Percentiles rank a stretch among this genome's conserved stretches.
These are phyloP conservation scores for Gnomoniopsis sp. DNA, from an alignment of 2,329 filamentous ascomycete species.

Conservation along the genomic window DNA sequence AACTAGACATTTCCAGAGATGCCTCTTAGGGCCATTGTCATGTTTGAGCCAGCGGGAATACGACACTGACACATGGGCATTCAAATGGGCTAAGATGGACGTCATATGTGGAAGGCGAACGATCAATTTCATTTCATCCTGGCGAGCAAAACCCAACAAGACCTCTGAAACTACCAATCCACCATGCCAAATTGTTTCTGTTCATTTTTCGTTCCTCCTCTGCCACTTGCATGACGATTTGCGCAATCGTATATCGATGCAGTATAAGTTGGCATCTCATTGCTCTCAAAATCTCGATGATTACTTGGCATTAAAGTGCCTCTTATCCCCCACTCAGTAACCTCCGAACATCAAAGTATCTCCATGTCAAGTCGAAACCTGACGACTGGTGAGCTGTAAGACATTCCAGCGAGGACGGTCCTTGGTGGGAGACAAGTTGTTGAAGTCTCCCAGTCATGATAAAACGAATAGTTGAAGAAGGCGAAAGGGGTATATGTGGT, in stretches of 20 bases:
- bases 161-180: slow-evolving; percentile 15
- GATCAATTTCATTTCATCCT: slow-evolving; percentile 19
- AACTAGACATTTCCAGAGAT: too few species aligned
- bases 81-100: slow-evolving; percentile 5
- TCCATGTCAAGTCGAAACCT: not conserved
- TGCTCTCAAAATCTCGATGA: not conserved
- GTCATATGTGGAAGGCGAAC: slow-evolving; percentile 22
- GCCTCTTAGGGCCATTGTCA: not conserved
- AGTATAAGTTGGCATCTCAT: not conserved
- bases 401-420: not conserved
- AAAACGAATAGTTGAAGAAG: slow-evolving; percentile 1
- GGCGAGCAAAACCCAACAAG: slow-evolving; percentile 15
- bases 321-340: not conserved
- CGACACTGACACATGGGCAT: slow-evolving; percentile 4
- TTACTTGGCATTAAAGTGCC: not conserved
- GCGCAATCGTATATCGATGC: slow-evolving; percentile 3
- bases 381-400: slow-evolving; percentile 1
- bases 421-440: slow-evolving; percentile 1
- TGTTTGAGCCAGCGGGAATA: not conserved
- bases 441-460: slow-evolving; percentile 11
- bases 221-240: slow-evolving; percentile 10
- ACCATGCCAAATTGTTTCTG: slow-evolving; percentile 2
- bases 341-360: not conserved
- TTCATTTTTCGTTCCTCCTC: not conserved
- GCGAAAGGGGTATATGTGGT: not conserved